Evolutionary conservation across 345 rosid genomes (phyloP).

Genomic region (Zanthoxylum bungeanum): DNA sequence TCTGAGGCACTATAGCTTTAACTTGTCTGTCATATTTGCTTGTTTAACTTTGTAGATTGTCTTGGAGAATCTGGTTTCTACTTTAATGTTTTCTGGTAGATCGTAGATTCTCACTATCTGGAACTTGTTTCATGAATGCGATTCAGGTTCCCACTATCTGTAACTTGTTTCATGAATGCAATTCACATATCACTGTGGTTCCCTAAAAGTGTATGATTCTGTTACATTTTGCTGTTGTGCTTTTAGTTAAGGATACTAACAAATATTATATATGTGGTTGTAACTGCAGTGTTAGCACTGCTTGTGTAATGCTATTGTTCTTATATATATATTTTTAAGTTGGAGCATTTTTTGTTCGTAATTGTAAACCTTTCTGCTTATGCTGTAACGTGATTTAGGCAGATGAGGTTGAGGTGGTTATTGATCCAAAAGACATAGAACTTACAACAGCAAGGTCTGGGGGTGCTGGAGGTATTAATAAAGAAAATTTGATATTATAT

Average conservation of each 20-base stretch:
- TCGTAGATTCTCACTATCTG: background rate
- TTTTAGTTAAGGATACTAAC: background rate
- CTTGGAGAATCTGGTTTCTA: background rate
- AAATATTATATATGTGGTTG: background rate
- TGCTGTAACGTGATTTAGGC: constrained; percentile 43
- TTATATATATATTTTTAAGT: background rate
- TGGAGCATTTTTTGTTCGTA: background rate
- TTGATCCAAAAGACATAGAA: constrained; percentile 93
- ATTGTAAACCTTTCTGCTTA: constrained; percentile 1
- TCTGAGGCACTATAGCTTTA: constrained; percentile 2
- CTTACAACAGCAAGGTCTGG: constrained; percentile 96
- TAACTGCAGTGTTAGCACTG: background rate
- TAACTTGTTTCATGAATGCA: background rate
- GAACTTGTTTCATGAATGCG: background rate
- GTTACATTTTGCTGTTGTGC: background rate
- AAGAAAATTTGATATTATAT: background rate
- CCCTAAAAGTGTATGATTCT: background rate
- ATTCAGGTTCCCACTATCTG: background rate
- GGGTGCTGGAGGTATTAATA: constrained; percentile 90
- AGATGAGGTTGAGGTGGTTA: constrained; percentile 94
- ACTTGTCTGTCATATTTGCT: background rate
- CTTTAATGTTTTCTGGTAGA: background rate
- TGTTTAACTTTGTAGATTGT: background rate
- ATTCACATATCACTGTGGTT: background rate
- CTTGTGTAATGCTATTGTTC: background rate